phyloP scores from a whole-genome alignment of 768 basidiomycete species.

The Albatrellus ellisii region DNA sequence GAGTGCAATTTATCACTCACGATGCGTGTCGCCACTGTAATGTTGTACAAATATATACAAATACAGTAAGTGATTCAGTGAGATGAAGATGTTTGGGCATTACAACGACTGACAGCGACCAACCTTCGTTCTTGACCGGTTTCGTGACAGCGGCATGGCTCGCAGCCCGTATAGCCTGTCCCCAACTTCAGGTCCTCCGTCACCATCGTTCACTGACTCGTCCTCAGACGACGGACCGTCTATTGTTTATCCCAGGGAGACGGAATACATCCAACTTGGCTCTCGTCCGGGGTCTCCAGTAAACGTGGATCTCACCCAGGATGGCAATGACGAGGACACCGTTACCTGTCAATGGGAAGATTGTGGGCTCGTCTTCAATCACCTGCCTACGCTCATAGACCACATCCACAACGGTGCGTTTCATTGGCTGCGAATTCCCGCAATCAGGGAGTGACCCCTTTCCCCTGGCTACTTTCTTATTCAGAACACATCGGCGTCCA shows the following conservation, averaged over 20 bases:
- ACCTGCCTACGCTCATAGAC: constrained; percentile 62
- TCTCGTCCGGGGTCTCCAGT: background rate
- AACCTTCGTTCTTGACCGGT: too few relatives aligned
- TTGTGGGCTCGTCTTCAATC: constrained; percentile 60
- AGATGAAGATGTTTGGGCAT: too few relatives aligned
- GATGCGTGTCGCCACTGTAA: too few relatives aligned
- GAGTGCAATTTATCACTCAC: too few relatives aligned
- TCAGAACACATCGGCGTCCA: constrained; percentile 73
- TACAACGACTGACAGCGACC: too few relatives aligned
- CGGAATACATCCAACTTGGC: background rate
- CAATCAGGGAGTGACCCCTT: constrained; percentile 3
- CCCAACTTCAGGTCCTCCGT: constrained; percentile 1
- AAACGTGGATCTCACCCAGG: background rate
- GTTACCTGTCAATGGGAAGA: constrained; percentile 79
- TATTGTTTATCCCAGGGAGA: background rate
- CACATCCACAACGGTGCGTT: constrained; percentile 72
- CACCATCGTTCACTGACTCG: background rate
- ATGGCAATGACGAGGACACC: constrained; percentile 28
- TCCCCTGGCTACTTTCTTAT: too few relatives aligned
- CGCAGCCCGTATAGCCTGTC: constrained; percentile 1
- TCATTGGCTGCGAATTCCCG: background rate
- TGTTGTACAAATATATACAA: too few relatives aligned
- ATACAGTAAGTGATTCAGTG: too few relatives aligned
- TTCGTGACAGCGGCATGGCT: too few relatives aligned
- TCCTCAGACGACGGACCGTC: background rate